These are phyloP conservation scores for Leccinum griseonigrum DNA, from an alignment of 1,284 basidiomycete species.

Conservation along the genomic window DNA sequence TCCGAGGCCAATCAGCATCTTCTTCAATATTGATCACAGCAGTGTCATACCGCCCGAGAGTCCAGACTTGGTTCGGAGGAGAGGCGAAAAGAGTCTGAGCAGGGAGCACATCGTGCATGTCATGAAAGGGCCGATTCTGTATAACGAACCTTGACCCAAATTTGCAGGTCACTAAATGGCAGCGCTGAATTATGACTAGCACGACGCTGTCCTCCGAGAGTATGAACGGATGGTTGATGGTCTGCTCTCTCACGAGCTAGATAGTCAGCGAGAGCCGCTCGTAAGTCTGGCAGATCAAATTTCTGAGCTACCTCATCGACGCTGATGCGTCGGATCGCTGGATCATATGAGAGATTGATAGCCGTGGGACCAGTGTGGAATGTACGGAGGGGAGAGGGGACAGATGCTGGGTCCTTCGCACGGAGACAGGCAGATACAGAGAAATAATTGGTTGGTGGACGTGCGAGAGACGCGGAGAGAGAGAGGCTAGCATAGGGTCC, in stretches of 20 bases:
- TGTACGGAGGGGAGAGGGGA: not conserved
- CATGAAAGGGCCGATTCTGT: not conserved
- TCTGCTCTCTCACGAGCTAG: not conserved
- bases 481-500: not conserved
- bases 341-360: slow-evolving; percentile 2
- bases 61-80: not conserved
- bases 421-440: not conserved
- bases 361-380: not conserved
- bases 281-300: not conserved
- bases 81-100: not conserved
- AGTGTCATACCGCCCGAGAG: not conserved
- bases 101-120: not conserved
- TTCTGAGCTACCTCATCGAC: not conserved
- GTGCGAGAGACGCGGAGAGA: not conserved
- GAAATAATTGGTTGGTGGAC: not conserved
- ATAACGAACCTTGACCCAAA: not conserved
- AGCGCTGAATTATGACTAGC: not conserved
- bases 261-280: not conserved
- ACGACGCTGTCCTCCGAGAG: not conserved
- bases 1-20: not conserved
- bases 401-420: not conserved
- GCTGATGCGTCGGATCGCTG: not conserved
- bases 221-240: not conserved
- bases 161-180: not conserved
- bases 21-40: not conserved